Base-by-base conservation (phyloP, 2,329 filamentous ascomycete genomes). In the Ilyonectria robusta region DNA sequence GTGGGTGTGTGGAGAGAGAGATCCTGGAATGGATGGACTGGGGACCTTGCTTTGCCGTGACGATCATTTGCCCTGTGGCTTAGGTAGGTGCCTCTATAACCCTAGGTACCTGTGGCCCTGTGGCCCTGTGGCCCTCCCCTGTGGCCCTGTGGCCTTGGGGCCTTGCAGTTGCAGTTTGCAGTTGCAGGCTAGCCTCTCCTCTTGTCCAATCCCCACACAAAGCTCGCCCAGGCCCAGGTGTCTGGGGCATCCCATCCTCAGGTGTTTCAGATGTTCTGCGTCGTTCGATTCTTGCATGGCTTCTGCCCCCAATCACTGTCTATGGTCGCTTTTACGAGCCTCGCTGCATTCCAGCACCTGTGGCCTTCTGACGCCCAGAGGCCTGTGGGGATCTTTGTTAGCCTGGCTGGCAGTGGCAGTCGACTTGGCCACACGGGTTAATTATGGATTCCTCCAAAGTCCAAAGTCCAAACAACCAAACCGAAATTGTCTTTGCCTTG, bases 221-320 rank as follows among this genome's bases (percentile, higher is more conserved):
- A 26, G 21, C 37, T 21, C 44, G 42, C 33, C n/a, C 26, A 47
- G 35, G 57, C 51, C 57, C 57, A 29, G 19, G 13, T 57, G 63
- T 76, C 74, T 76, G 74, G 74, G 70, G 73, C 69, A 76, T 76
- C 74, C 73, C 68, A 68, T 75, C 70, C 66, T 74, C 61, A 51
- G 55, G 67, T 68, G 74, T 76, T 76, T 76, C 73, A 76, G 71
- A 68, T 71, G 58, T 65, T 56, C 55, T 62, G 59, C 55, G 70
- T 76, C 71, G 72, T 76, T 75, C 74, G 74, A 76, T 76, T 75
- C 58, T 74, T 76, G 72, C 74, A 76, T 76, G 47, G 54, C 46
- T 56, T 51, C 53, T 53, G 53, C 63, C 64, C 65, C 65, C 65
- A 64, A 65, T 51, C 44, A 63, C 23, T 56, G 15, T 13, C 19